Evolutionary conservation across 2,329 filamentous ascomycete genomes (phyloP).

Genomic region (Pyricularia pennisetigena): DNA sequence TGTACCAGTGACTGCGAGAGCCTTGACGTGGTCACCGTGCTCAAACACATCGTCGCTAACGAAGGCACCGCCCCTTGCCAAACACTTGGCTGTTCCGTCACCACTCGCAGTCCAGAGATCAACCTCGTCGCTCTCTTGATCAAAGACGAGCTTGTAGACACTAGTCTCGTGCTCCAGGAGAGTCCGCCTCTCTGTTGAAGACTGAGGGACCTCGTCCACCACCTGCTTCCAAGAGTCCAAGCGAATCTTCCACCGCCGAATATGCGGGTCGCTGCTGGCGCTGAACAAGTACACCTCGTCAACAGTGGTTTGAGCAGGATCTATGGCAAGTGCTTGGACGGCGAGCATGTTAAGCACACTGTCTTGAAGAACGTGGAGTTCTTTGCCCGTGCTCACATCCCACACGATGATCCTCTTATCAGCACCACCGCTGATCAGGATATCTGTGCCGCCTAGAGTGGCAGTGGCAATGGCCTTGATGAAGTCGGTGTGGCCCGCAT

Average conservation of each 20-base stretch:
- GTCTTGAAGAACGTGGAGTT: constrained; percentile 70
- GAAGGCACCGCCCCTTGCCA: constrained; percentile 25
- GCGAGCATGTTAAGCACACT: constrained; percentile 62
- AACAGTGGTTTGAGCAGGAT: constrained; percentile 48
- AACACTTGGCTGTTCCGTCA: constrained; percentile 77
- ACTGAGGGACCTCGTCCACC: constrained; percentile 21
- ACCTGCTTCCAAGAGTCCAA: constrained; percentile 44
- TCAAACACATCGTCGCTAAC: constrained; percentile 59
- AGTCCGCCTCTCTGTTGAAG: constrained; percentile 29
- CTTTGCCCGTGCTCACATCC: constrained; percentile 58
- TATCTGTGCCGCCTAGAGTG: constrained; percentile 46
- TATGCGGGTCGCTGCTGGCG: constrained; percentile 70
- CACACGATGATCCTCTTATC: constrained; percentile 79
- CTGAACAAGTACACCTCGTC: constrained; percentile 56
- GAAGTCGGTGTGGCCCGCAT: constrained; percentile 78
- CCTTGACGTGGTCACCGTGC: constrained; percentile 86
- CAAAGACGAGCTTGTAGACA: constrained; percentile 72
- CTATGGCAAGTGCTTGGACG: constrained; percentile 68
- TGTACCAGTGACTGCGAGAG: constrained; percentile 63
- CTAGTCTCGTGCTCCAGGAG: constrained; percentile 84
- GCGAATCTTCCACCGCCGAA: constrained; percentile 65
- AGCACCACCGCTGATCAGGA: constrained; percentile 65
- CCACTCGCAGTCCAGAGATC: constrained; percentile 91
- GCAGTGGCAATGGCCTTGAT: constrained; percentile 69
- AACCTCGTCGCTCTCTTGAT: constrained; percentile 46